Base-by-base conservation (phyloP, 164 flowering plant genomes). In the Chimonanthus salicifolius region DNA sequence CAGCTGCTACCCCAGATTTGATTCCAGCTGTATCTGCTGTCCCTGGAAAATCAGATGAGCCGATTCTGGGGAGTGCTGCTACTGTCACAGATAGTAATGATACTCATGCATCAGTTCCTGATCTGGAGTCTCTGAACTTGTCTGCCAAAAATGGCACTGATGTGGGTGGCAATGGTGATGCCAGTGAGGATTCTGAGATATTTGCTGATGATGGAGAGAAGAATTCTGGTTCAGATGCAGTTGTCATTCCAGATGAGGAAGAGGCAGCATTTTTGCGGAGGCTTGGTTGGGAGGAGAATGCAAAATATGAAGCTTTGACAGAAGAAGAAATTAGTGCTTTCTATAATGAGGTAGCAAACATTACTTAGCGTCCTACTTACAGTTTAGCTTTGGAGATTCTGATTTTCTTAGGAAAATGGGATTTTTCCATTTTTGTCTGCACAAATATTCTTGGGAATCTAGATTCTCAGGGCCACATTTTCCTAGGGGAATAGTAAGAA, bases 201-300 rank as follows among this genome's bases (percentile, higher is more conserved):
- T 72, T 72, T 58, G 18, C 74, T 76, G 76, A 71, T 45, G 68
- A 13, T 65, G 71, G 18, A 71, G 82, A 71, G 47, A 82, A 86
- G 58, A 75, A 69, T 69, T 67, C 66, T 49, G 72, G 50, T 66
- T 67, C 71, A 54, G 68, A 66, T 45, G 18, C 16, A 9, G 47
- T 45, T 43, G 48, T 66, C 45, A 54, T 54, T 54, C 60, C 60
- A 54, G 68, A 66, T 66, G 47, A 44, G 48, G 47, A 92, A 62
- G 91, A 94, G 82, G 85, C 78, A 62, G 86, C 85, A 8, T 94
- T 94, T 72, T 89, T 94, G 72, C 88, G 89, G 51, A 90, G 94
- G 18, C 97, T 94, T 80, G 99, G 99, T n/a, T 94, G 99, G 99
- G 91, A 90, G 13, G 94, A 90, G 81, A 84, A 83, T 74, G 75